Percentiles rank a stretch among this genome's conserved stretches.
Evolutionary conservation across 1,284 basidiomycete genomes (phyloP).

Genomic region (Papiliotrema fonsecae): DNA sequence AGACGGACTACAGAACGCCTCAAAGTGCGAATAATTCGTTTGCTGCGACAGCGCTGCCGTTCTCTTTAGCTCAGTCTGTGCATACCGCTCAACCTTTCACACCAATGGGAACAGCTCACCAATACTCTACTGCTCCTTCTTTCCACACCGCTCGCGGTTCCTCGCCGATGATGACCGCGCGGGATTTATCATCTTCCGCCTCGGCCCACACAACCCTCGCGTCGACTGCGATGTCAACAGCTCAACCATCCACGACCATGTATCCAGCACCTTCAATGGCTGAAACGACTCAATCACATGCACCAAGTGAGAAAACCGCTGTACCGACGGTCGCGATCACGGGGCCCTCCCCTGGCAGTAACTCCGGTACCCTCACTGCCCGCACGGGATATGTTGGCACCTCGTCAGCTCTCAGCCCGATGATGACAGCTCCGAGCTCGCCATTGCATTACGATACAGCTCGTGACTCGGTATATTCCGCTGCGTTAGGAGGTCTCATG

Average conservation of each 20-base stretch:
- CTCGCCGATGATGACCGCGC: slow-evolving; percentile 1
- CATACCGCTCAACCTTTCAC: neutral
- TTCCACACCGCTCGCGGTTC: slow-evolving; percentile 5
- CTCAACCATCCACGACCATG: slow-evolving; percentile 1
- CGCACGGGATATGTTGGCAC: neutral
- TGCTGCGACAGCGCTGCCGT: neutral
- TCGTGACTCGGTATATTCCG: neutral
- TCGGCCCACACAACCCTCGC: slow-evolving; percentile 6
- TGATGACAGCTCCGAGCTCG: too few relatives aligned
- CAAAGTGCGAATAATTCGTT: neutral
- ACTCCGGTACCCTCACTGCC: neutral
- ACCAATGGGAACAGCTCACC: neutral
- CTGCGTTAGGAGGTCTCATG: neutral
- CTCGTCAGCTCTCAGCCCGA: neutral
- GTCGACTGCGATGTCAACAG: neutral
- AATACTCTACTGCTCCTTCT: neutral
- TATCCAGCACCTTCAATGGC: neutral
- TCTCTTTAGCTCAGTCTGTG: neutral
- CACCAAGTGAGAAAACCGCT: neutral
- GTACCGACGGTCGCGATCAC: slow-evolving; percentile 5
- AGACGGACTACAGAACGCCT: neutral
- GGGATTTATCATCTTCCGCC: neutral
- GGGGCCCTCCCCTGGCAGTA: slow-evolving; percentile 4
- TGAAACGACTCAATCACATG: slow-evolving; percentile 2
- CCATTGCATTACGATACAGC: neutral